Base-by-base conservation (phyloP, 163 green algal genomes). In the Scenedesmus sp. region DNA sequence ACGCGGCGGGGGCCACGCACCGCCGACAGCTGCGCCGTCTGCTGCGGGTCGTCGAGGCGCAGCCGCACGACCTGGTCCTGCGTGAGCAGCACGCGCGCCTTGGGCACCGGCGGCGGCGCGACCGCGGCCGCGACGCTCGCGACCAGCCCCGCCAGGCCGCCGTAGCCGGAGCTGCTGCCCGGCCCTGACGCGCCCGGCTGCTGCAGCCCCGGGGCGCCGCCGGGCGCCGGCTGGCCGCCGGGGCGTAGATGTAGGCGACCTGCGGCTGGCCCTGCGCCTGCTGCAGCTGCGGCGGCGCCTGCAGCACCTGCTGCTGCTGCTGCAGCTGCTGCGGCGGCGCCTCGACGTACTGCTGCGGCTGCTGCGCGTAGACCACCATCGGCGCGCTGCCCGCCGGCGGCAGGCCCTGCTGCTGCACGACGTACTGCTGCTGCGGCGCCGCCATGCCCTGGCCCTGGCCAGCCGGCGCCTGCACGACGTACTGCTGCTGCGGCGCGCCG, bases 81-180 rank as follows among this genome's bases (percentile, higher is more conserved):
- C 6, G 71, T 72, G 28, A 80, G 71, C 60, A 80, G 44, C 45
- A 80, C 58, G n/a, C 71, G 58, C 11, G 71, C 71, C n/a, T 70
- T 80, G 22, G 71, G 71, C n/a, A 45, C 24, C n/a, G 42, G 34
- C 1, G 71, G 29, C 2, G 71, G n/a, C 20, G 56, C 56, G 48
- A 26, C 44, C 28, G 29, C 66, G 50, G 39, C 20, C 11, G 66
- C 33, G 51, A 44, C 67, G 26, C 31, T 33, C 29, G 50, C 67
- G 13, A 76, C 67, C 1, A 77, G 39, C 1, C 14, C 33, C n/a
- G 33, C 69, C 26, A 77, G 42, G 2, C 69, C 69, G 9, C 69
- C 69, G 58, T 77, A 77, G 26, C 69, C 69, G 29, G 67, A 64
- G 6, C n/a, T 76, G 67, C 67, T 76, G 51, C 48, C 48, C 18